Evolutionary conservation across 2,329 filamentous ascomycete genomes (phyloP).

Genomic region (Hymenoscyphus occultus): DNA sequence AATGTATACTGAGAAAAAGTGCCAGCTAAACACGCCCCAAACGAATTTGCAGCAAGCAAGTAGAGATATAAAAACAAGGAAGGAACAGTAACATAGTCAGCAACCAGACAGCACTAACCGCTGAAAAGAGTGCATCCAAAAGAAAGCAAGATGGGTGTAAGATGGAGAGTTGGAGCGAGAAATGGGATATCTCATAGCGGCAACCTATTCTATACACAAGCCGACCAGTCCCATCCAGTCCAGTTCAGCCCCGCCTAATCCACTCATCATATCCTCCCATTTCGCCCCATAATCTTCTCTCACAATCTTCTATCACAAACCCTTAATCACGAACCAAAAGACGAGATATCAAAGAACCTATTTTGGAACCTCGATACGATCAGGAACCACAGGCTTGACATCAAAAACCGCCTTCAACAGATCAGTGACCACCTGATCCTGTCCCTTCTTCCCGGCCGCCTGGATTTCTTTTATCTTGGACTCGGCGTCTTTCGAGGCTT

Average conservation of each 20-base stretch:
- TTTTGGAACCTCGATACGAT: conserved; percentile 36
- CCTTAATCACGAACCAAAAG: not conserved
- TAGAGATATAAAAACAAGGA: not conserved
- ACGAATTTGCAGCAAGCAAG: too few relatives aligned
- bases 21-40: too few relatives aligned
- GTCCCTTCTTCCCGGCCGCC: conserved; percentile 73
- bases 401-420: conserved; percentile 82
- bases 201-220: conserved; percentile 32
- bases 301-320: not conserved
- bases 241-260: too few relatives aligned
- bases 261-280: not conserved
- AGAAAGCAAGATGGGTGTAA: too few relatives aligned
- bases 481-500: conserved; percentile 79
- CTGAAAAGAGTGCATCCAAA: too few relatives aligned
- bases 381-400: conserved; percentile 68
- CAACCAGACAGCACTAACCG: too few relatives aligned
- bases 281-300: conserved; percentile 3
- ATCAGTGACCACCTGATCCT: conserved; percentile 76
- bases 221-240: not conserved
- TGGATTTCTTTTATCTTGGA: conserved; percentile 79
- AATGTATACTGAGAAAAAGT: too few relatives aligned
- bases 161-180: not conserved
- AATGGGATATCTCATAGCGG: conserved; percentile 27
- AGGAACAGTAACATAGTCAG: not conserved
- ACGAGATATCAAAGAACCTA: conserved; percentile 15